These are phyloP conservation scores for Leccinum olivaceopallidum DNA, from an alignment of 768 basidiomycete genomes.

Conservation along the genomic window DNA sequence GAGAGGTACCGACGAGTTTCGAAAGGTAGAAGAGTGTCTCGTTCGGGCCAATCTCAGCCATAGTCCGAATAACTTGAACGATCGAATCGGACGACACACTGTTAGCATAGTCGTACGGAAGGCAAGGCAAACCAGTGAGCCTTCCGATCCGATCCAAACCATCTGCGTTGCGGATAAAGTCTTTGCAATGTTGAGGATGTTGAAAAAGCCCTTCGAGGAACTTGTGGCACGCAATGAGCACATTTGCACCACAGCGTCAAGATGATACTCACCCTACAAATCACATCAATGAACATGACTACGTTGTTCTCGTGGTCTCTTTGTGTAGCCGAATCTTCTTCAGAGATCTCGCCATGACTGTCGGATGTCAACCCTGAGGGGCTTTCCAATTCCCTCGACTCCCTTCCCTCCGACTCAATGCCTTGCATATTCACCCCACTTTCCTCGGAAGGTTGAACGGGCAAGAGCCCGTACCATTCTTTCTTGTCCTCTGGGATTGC, in stretches of 20 bases:
- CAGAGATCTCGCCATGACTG: constrained; percentile 14
- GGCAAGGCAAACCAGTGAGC: constrained; percentile 79
- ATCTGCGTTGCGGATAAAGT: constrained; percentile 77
- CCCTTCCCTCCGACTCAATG: constrained; percentile 26
- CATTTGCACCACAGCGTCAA: neutral
- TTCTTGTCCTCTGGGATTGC: constrained; percentile 55
- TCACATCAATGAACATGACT: constrained; percentile 76
- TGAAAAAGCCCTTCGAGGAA: constrained; percentile 96
- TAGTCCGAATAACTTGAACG: constrained; percentile 84
- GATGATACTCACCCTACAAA: constrained; percentile 63
- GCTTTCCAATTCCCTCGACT: constrained; percentile 20
- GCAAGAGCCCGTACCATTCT: constrained; percentile 64
- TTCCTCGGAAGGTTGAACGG: constrained; percentile 24
- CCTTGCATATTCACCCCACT: constrained; percentile 53
- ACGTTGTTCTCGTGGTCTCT: constrained; percentile 74
- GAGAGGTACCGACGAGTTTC: constrained; percentile 65
- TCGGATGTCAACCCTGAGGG: constrained; percentile 21
- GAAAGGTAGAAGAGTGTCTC: constrained; percentile 74
- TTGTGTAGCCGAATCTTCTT: constrained; percentile 36
- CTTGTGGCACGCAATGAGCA: constrained; percentile 38
- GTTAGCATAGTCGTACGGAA: constrained; percentile 87
- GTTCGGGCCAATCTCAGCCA: constrained; percentile 82
- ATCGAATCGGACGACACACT: constrained; percentile 85
- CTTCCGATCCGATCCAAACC: constrained; percentile 73
- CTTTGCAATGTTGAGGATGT: constrained; percentile 84